Percentiles rank a stretch among this genome's conserved stretches.
Conservation (phyloP, 2,329 filamentous ascomycete species). For the Curvularia hawaiiensis region DNA sequence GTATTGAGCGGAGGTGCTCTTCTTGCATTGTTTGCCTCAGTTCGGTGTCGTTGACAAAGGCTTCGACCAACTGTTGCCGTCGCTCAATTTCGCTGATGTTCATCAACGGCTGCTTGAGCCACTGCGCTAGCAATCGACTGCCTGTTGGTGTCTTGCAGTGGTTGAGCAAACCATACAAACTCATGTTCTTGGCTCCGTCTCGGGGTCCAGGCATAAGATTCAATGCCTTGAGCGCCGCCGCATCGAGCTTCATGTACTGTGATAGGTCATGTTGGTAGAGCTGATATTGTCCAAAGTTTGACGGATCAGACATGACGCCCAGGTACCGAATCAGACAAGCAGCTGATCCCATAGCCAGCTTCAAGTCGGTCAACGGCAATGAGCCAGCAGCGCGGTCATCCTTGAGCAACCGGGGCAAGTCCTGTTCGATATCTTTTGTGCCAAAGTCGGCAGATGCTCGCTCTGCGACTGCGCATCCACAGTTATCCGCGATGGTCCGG, state of each 20-base stretch:
- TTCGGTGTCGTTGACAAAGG: conserved; percentile 91
- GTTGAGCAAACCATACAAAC: conserved; percentile 88
- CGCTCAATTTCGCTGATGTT: conserved; percentile 85
- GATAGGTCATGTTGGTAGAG: conserved; percentile 96
- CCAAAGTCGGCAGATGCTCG: conserved; percentile 78
- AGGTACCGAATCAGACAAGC: conserved; percentile 95
- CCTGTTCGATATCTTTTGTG: conserved; percentile 92
- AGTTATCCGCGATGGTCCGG: conserved; percentile 86
- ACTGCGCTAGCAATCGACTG: conserved; percentile 87
- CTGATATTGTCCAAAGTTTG: conserved; percentile 96
- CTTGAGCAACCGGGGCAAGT: conserved; percentile 83
- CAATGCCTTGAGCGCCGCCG: conserved; percentile 88
- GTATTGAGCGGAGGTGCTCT: conserved; percentile 89
- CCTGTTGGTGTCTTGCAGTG: conserved; percentile 97
- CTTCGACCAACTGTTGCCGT: conserved; percentile 91
- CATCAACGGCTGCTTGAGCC: conserved; percentile 98
- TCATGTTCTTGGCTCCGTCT: conserved; percentile 98
- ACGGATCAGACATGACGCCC: conserved; percentile 83
- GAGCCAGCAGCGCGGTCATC: conserved; percentile 79
- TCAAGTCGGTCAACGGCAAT: conserved; percentile 88
- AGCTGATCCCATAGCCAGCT: conserved; percentile 94
- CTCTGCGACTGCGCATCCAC: conserved; percentile 88
- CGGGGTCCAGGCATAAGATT: conserved; percentile 96
- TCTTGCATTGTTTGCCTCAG: conserved; percentile 96
- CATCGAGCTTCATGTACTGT: conserved; percentile 98